These are phyloP conservation scores for Geotrichum carabidarum DNA, from an alignment of 1,139 yeast species.

Conservation along the genomic window DNA sequence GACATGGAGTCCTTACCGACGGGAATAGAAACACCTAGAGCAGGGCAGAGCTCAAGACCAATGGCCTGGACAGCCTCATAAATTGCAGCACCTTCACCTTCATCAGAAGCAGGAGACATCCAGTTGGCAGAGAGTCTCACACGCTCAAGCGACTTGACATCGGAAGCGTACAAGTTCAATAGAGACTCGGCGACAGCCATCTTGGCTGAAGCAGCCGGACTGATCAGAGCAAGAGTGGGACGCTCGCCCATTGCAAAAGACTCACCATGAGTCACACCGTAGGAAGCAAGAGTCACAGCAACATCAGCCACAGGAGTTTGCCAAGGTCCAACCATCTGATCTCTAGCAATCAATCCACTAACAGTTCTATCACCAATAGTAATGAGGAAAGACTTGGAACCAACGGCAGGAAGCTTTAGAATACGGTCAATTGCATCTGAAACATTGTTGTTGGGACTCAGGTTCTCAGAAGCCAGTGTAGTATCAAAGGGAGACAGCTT, in stretches of 20 bases:
- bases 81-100: conserved; percentile 91
- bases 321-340: conserved; percentile 99
- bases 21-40: conserved; percentile 84
- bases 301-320: conserved; percentile 99
- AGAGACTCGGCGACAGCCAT: conserved; percentile 95
- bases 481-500: conserved; percentile 49
- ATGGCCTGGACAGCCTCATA: conserved; percentile 97
- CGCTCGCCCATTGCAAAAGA: conserved; percentile 97
- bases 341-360: conserved; percentile 94
- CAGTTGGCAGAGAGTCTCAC: conserved; percentile 94
- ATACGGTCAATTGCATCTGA: conserved; percentile 65
- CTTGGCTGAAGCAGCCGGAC: conserved; percentile 94
- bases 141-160: conserved; percentile 65
- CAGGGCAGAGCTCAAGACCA: conserved; percentile 92
- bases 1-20: conserved; percentile 99
- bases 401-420: conserved; percentile 86
- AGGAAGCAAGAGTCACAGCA: conserved; percentile 89
- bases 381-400: conserved; percentile 88
- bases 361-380: conserved; percentile 97
- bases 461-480: conserved; percentile 26
- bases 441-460: conserved; percentile 21
- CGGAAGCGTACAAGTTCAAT: conserved; percentile 85
- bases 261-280: conserved; percentile 87
- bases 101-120: conserved; percentile 97
- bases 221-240: conserved; percentile 83